A percentile compares a stretch with the other conserved stretches of the same genome.
phyloP scores from a whole-genome alignment of 768 basidiomycete species.

The Pulveroboletus sp. region DNA sequence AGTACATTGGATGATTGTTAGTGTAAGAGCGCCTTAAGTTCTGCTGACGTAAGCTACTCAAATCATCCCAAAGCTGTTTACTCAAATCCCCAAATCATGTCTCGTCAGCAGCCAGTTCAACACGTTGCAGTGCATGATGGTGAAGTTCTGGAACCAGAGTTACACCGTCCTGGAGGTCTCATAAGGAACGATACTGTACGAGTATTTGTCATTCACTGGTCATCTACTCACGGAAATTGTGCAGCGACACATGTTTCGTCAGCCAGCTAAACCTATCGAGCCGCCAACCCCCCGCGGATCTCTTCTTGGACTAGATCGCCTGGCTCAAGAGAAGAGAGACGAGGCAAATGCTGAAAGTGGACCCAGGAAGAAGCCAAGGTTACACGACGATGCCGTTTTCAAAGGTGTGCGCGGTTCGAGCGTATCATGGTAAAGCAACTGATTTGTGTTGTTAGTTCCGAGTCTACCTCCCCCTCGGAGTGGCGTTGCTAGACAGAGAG shows the following conservation, averaged over 20 bases:
- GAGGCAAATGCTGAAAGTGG: conserved; percentile 43
- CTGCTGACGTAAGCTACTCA: conserved; percentile 33
- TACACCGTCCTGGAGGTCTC: conserved; percentile 72
- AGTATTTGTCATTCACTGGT: neutral
- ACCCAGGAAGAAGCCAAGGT: conserved; percentile 58
- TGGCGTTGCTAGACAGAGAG: conserved; percentile 64
- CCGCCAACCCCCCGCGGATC: conserved; percentile 78
- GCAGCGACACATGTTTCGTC: conserved; percentile 77
- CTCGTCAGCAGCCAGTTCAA: conserved; percentile 60
- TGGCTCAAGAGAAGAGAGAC: conserved; percentile 85
- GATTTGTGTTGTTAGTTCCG: conserved; percentile 54
- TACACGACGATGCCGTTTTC: conserved; percentile 68
- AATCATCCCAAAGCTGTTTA: no score
- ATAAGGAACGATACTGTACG: conserved; percentile 60
- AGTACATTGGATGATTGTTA: no score
- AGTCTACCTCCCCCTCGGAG: conserved; percentile 55
- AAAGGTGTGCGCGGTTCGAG: conserved; percentile 58
- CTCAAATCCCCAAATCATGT: conserved; percentile 46
- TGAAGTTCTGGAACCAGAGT: conserved; percentile 82
- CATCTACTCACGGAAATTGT: conserved; percentile 3
- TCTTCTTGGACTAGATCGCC: conserved; percentile 77
- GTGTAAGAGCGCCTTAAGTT: no score
- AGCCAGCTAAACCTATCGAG: conserved; percentile 67
- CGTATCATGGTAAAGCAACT: neutral
- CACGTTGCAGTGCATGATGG: conserved; percentile 76